These are phyloP conservation scores for Celoporthe dispersa DNA, from an alignment of 2,329 filamentous ascomycete species.

Conservation along the genomic window DNA sequence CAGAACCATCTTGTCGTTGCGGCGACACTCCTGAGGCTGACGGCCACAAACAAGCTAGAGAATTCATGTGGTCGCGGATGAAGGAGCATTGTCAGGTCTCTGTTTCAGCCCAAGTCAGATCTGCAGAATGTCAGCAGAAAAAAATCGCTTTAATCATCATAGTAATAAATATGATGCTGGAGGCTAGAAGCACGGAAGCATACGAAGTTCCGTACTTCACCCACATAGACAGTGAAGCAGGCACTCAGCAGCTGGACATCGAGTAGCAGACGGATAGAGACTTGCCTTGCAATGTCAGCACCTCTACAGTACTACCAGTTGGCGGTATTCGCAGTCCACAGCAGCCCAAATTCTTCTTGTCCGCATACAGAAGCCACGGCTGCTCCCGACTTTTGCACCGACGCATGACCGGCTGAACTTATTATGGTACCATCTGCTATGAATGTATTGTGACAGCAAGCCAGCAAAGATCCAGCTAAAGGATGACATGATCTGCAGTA, in stretches of 20 bases:
- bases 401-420: background rate
- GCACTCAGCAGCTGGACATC: background rate
- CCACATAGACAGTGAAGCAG: background rate
- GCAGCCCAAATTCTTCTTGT: background rate
- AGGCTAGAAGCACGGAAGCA: background rate
- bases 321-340: background rate
- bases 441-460: background rate
- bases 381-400: background rate
- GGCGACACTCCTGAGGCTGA: background rate
- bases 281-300: background rate
- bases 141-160: background rate
- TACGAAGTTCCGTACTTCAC: background rate
- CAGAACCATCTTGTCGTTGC: background rate
- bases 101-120: background rate
- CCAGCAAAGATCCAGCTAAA: background rate
- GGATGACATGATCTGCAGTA: conserved; percentile 13
- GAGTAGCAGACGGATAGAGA: background rate
- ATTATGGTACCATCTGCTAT: background rate
- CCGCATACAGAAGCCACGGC: background rate
- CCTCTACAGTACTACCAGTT: background rate
- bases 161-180: no score
- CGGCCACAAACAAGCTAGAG: background rate
- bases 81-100: background rate
- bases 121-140: background rate
- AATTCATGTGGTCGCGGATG: background rate